These are phyloP conservation scores for Elymus sibiricus DNA, from an alignment of 176 grass and related monocot genomes.

Conservation along the genomic window DNA sequence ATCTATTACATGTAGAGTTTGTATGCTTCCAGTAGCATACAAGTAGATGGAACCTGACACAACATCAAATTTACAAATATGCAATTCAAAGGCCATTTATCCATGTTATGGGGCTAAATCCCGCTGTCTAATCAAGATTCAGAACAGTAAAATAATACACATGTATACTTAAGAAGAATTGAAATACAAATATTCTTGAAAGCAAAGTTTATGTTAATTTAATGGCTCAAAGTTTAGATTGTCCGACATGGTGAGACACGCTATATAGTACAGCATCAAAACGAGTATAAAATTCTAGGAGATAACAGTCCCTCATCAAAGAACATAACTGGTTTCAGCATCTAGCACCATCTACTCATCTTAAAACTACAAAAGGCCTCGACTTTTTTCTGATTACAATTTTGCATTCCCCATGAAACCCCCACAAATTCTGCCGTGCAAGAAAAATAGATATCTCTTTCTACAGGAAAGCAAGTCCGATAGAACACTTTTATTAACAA, in stretches of 20 bases:
- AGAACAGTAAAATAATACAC: neutral
- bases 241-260: neutral
- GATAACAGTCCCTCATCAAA: neutral
- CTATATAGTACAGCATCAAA: neutral
- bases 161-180: neutral
- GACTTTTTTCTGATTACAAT: neutral
- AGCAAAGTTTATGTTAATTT: neutral
- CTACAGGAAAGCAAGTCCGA: neutral
- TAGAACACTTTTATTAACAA: neutral
- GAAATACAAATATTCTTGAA: neutral
- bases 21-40: slow-evolving; percentile 64
- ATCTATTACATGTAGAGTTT: slow-evolving; percentile 45
- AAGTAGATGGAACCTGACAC: slow-evolving; percentile 52
- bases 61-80: slow-evolving; percentile 1
- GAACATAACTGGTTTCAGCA: neutral
- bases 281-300: neutral
- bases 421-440: neutral
- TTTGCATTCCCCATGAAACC: neutral
- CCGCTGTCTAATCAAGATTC: neutral
- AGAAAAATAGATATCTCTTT: neutral
- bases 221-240: neutral
- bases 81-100: neutral
- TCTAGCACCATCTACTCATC: neutral
- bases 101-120: neutral
- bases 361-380: neutral